phyloP scores from a whole-genome alignment of 257 asterid species.

The Plantago elongata region DNA sequence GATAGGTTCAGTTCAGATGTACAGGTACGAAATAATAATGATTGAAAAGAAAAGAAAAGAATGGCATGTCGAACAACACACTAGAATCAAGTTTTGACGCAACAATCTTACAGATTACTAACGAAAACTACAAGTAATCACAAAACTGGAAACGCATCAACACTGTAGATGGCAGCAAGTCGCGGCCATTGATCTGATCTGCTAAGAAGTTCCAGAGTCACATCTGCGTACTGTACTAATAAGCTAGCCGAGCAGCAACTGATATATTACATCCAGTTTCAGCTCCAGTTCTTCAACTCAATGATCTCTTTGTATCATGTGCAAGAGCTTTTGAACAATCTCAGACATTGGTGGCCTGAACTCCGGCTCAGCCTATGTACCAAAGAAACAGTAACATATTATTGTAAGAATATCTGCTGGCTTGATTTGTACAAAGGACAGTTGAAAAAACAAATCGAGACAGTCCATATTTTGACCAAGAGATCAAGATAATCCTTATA shows the following conservation, averaged over 20 bases:
- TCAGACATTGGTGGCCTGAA: conserved; percentile 96
- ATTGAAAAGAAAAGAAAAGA: neutral
- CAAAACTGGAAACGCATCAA: neutral
- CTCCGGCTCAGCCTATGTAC: conserved; percentile 75
- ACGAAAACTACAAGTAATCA: neutral
- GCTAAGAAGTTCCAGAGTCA: neutral
- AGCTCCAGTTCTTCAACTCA: conserved; percentile 17
- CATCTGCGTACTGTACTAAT: neutral
- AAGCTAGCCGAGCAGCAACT: neutral
- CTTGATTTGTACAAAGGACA: no score
- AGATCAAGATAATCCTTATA: no score
- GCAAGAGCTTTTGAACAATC: conserved; percentile 67
- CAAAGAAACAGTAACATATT: neutral
- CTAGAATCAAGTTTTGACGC: neutral
- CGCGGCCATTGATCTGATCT: conserved; percentile 15
- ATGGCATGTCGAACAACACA: conserved; percentile 14
- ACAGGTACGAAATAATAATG: no score
- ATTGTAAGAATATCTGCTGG: no score
- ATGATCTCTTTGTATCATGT: conserved; percentile 41
- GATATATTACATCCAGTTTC: neutral
- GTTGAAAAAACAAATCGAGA: no score
- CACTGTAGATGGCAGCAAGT: conserved; percentile 18
- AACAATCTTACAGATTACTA: neutral
- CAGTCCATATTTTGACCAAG: no score
- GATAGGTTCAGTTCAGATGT: no score